phyloP scores from a whole-genome alignment of 305 asterid genomes.

The Fraxinus xanthoxyloides region DNA sequence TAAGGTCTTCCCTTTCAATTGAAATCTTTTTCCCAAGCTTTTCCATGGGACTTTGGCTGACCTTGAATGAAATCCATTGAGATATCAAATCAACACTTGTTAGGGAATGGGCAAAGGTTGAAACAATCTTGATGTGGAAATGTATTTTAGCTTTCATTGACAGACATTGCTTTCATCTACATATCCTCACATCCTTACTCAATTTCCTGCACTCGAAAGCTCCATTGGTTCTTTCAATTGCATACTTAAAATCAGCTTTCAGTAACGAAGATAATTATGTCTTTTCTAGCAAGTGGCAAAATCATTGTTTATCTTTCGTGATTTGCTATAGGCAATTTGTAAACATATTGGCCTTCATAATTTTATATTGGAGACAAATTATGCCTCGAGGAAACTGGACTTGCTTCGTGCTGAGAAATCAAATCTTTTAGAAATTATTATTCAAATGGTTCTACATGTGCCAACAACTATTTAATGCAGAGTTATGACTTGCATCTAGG shows the following conservation, averaged over 20 bases:
- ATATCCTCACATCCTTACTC: not conserved
- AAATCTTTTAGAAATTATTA: not conserved
- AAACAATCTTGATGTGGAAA: not conserved
- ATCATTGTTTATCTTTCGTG: not conserved
- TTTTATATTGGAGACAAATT: not conserved
- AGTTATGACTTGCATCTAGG: conserved; percentile 17
- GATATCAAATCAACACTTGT: not conserved
- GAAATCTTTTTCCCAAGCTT: not conserved
- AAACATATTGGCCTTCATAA: not conserved
- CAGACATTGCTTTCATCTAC: not conserved
- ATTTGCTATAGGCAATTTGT: not conserved
- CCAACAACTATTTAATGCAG: not conserved
- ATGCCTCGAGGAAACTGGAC: not conserved
- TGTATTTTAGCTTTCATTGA: not conserved
- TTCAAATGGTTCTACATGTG: not conserved
- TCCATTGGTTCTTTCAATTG: not conserved
- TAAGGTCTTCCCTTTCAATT: not conserved
- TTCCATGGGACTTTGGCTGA: not conserved
- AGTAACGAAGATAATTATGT: not conserved
- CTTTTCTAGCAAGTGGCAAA: not conserved
- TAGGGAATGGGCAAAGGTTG: not conserved
- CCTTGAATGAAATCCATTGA: not conserved
- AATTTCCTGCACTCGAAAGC: not conserved
- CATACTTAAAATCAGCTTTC: not conserved
- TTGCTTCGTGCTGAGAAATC: not conserved